Evolutionary conservation across 2,329 filamentous ascomycete species (phyloP).

Genomic region (Fusarium concolor): DNA sequence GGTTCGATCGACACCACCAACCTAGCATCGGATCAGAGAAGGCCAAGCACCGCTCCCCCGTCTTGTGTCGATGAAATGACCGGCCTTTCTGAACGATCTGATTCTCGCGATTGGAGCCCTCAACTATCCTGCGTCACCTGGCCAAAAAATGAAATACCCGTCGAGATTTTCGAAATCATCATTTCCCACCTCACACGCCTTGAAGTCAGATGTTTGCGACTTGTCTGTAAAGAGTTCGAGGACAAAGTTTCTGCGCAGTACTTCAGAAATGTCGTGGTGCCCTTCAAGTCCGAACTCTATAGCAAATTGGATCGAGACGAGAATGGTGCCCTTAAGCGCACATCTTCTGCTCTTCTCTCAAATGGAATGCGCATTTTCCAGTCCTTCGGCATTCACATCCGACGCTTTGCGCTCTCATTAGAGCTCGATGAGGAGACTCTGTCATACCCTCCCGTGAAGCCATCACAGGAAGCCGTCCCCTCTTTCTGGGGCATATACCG

Average conservation of each 20-base stretch:
- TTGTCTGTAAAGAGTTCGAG: constrained; percentile 70
- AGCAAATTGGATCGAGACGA: constrained; percentile 49
- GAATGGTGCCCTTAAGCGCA: constrained; percentile 37
- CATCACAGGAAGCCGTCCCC: constrained; percentile 63
- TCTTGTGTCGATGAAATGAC: constrained; percentile 33
- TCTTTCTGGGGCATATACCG: constrained; percentile 74
- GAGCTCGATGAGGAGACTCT: constrained; percentile 70
- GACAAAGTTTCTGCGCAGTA: constrained; percentile 66
- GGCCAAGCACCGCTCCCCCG: constrained; percentile 34
- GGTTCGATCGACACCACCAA: neutral
- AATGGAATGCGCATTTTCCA: constrained; percentile 71
- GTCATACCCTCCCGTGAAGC: constrained; percentile 66
- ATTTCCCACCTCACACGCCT: constrained; percentile 65
- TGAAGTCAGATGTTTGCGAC: constrained; percentile 69
- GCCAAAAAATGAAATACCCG: constrained; percentile 59
- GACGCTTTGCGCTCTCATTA: constrained; percentile 74
- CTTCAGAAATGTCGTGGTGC: constrained; percentile 72
- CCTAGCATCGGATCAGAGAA: constrained; percentile 15
- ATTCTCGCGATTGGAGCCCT: constrained; percentile 8
- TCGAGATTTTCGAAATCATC: constrained; percentile 72
- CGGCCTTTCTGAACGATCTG: constrained; percentile 4
- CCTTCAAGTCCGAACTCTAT: constrained; percentile 74
- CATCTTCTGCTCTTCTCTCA: constrained; percentile 49
- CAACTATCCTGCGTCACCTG: constrained; percentile 36
- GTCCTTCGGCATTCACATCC: constrained; percentile 70